Conservation (phyloP, 1,284 basidiomycete species). For the Chalciporus sp. region DNA sequence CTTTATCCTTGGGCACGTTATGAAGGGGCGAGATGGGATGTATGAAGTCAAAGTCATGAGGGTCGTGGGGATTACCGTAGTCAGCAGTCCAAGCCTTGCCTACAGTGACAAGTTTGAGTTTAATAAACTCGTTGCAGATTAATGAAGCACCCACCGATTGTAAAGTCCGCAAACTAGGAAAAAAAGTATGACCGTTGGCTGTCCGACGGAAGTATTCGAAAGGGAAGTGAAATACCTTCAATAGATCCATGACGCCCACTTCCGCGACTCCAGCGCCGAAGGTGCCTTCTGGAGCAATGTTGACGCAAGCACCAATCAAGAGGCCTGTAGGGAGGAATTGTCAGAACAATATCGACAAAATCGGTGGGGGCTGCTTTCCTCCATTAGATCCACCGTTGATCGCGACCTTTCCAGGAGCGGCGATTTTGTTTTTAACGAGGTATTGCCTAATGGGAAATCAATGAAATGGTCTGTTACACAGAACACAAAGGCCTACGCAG, state of each 20-base stretch:
- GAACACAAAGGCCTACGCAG: conserved; percentile 54
- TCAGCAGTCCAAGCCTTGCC: conserved; percentile 81
- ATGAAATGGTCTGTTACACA: background rate
- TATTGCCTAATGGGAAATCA: conserved; percentile 51
- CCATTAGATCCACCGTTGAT: conserved; percentile 83
- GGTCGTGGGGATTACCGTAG: conserved; percentile 77
- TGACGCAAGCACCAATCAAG: conserved; percentile 77
- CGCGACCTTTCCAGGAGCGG: conserved; percentile 70
- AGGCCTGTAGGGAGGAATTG: conserved; percentile 49
- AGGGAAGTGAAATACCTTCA: conserved; percentile 53
- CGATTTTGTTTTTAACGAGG: conserved; percentile 73
- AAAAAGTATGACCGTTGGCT: conserved; percentile 7
- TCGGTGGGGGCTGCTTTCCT: conserved; percentile 43
- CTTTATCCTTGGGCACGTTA: conserved; percentile 63
- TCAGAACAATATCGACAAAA: conserved; percentile 11
- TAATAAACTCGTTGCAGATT: background rate
- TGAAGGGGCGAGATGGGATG: conserved; percentile 78
- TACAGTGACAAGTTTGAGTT: conserved; percentile 24
- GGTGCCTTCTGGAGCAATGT: conserved; percentile 76
- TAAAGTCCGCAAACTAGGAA: conserved; percentile 71
- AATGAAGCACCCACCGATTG: conserved; percentile 53
- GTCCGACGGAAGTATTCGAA: background rate
- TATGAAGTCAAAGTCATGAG: conserved; percentile 83
- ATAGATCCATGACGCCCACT: conserved; percentile 81
- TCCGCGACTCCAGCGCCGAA: conserved; percentile 82